Percentiles rank a stretch among this genome's conserved stretches.
Conservation (phyloP, 441 rosid genomes). For the Gossypium gossypioides region DNA sequence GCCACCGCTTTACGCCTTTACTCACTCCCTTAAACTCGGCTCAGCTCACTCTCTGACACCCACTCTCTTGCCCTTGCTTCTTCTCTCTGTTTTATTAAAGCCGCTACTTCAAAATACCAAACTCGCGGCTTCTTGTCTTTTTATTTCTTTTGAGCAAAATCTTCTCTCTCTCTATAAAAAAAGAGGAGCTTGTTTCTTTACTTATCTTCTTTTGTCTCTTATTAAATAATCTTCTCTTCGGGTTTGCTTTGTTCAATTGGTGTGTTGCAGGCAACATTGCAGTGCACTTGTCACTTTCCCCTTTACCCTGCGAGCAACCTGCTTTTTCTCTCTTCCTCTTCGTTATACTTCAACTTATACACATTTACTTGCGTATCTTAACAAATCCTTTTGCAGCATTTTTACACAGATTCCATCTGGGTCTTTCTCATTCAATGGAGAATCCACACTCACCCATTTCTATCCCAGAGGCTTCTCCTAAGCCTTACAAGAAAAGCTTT, state of each 20-base stretch:
- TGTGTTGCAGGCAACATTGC: background rate
- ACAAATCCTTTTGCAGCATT: background rate
- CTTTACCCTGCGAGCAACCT: background rate
- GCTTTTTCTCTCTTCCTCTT: background rate
- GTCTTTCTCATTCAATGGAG: conserved; percentile 27
- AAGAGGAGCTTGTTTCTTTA: background rate
- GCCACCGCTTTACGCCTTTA: conserved; percentile 5
- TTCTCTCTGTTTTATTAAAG: conserved; percentile 15
- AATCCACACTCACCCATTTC: conserved; percentile 46
- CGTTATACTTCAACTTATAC: background rate
- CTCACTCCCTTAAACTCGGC: conserved; percentile 8
- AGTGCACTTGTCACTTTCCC: conserved; percentile 12
- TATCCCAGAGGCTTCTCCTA: conserved; percentile 28
- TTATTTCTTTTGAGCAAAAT: background rate
- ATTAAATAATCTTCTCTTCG: conserved; percentile 6
- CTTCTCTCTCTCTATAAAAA: background rate
- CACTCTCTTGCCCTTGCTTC: background rate
- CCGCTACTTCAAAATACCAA: conserved; percentile 26
- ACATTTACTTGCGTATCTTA: background rate
- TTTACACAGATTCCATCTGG: conserved; percentile 10
- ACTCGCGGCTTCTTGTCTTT: conserved; percentile 24
- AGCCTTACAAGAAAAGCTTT: conserved; percentile 58
- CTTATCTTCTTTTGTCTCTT: conserved; percentile 15
- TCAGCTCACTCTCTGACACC: conserved; percentile 3
- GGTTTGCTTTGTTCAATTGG: conserved; percentile 13